Evolutionary conservation across 1,284 basidiomycete species (phyloP).

Genomic region (Fomitopsis betulina): DNA sequence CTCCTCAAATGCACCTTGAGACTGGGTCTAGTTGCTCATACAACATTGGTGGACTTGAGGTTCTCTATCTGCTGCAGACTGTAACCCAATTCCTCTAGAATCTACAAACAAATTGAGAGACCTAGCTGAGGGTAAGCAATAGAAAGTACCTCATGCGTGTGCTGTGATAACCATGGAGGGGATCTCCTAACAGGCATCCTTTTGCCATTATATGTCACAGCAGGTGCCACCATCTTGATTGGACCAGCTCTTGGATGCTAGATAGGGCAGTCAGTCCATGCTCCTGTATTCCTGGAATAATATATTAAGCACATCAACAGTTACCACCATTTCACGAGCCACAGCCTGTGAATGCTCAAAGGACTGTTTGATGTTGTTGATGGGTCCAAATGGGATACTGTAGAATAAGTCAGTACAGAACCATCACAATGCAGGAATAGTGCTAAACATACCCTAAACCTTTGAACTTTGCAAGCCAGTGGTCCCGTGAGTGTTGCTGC

Average conservation of each 20-base stretch:
- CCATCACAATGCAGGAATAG: background rate
- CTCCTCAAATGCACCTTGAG: too few species aligned
- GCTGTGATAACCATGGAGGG: constrained; percentile 83
- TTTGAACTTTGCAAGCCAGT: constrained; percentile 73
- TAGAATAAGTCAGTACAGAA: constrained; percentile 1
- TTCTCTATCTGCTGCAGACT: constrained; percentile 45
- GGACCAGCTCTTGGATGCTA: constrained; percentile 53
- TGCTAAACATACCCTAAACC: constrained; percentile 59
- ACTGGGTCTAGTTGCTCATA: too few species aligned
- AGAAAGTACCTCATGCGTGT: constrained; percentile 66
- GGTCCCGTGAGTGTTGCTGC: constrained; percentile 49
- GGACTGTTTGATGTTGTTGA: constrained; percentile 89
- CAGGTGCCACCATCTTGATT: constrained; percentile 83
- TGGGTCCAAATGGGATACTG: constrained; percentile 86
- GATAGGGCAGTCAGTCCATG: background rate
- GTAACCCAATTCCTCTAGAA: constrained; percentile 71
- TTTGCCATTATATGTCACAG: constrained; percentile 84
- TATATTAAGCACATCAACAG: constrained; percentile 51
- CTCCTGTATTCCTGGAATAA: too few species aligned
- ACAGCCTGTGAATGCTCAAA: constrained; percentile 89
- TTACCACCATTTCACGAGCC: constrained; percentile 55
- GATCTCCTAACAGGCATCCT: constrained; percentile 72
- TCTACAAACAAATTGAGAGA: constrained; percentile 32
- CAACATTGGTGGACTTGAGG: constrained; percentile 48
- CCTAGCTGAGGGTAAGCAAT: background rate